Evolutionary conservation across 139 green algal species (phyloP), one percentile per base, ranked within the genome.

Genomic region (Chlorella vulgaris): DNA sequence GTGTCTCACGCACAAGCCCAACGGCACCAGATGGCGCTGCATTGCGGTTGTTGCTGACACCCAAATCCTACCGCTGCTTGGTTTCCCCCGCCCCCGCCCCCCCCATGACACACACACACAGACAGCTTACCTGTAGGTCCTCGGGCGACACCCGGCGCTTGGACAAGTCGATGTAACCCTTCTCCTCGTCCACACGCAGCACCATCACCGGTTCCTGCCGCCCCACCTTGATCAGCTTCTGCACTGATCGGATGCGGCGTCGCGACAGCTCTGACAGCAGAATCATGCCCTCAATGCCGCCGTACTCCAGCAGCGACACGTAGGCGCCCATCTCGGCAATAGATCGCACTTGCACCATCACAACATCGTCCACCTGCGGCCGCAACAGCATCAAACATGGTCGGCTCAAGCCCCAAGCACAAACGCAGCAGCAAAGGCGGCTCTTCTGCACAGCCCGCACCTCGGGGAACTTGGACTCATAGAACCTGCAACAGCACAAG

Each of bases 311-410:
- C 73, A 99, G 88, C 18, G 85, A 90, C 4, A 99, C 97, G 70
- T 99, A 99, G 21, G 97, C 97, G 36, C 97, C 97, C 97, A 99
- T 99, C 84, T 99, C 97, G 43, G 97, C 97, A 78, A 98, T 98
- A 21, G 76, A 84, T 26, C 74, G 74, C 73, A 79, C 94, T 87
- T 97, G 90, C 38, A 99, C 95, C 94, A 99, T 99, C 21, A 99
- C 97, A 31, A 98, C 94, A 53, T 99, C 92, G 77, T 99, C 97
- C 26, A 99, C 74, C 55, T 55, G 47, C 47, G 47, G 47, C 13
- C 13, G 13, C 47, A 15, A 55, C n/a, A n/a, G n/a, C n/a, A n/a
- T n/a, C n/a, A n/a, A n/a, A n/a, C n/a, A n/a, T n/a, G n/a, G n/a
- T n/a, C n/a, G n/a, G n/a, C n/a, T n/a, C n/a, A n/a, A n/a, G n/a